Conservation (phyloP, 768 basidiomycete species). For the Trametopsis cervina region DNA sequence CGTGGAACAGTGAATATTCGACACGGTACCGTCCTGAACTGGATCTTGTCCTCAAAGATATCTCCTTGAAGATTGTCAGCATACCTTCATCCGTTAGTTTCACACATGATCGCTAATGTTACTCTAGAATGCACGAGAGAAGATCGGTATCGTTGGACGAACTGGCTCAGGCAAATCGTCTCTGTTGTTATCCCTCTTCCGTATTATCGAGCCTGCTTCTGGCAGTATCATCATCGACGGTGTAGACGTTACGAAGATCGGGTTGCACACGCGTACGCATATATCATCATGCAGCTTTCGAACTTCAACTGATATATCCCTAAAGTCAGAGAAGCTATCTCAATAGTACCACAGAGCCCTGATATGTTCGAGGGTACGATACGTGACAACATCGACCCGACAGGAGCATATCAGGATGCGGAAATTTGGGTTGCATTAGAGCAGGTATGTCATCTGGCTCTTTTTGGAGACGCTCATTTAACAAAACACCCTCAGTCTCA, state of each 20-base stretch:
- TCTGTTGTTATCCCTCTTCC: conserved; percentile 64
- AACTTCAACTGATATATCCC: neutral
- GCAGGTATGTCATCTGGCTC: conserved; percentile 35
- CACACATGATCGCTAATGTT: conserved; percentile 9
- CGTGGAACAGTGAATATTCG: conserved; percentile 50
- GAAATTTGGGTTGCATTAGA: conserved; percentile 86
- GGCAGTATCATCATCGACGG: conserved; percentile 70
- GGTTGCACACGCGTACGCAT: conserved; percentile 59
- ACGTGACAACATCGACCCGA: conserved; percentile 87
- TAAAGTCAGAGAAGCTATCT: conserved; percentile 67
- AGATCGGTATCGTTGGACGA: conserved; percentile 83
- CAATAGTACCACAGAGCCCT: conserved; percentile 80
- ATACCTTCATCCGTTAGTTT: neutral
- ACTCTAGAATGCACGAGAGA: conserved; percentile 64
- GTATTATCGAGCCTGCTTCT: conserved; percentile 63
- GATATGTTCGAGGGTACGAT: conserved; percentile 62
- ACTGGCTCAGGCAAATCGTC: conserved; percentile 82
- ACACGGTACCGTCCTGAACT: conserved; percentile 76
- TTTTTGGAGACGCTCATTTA: neutral
- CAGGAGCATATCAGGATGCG: conserved; percentile 62
- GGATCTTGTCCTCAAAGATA: conserved; percentile 71
- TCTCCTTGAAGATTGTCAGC: conserved; percentile 63
- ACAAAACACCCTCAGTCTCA: conserved; percentile 37
- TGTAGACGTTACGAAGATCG: conserved; percentile 70
- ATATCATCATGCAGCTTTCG: neutral